Evolutionary conservation across 2,329 filamentous ascomycete genomes (phyloP).

Genomic region (Calonectria crousiana): DNA sequence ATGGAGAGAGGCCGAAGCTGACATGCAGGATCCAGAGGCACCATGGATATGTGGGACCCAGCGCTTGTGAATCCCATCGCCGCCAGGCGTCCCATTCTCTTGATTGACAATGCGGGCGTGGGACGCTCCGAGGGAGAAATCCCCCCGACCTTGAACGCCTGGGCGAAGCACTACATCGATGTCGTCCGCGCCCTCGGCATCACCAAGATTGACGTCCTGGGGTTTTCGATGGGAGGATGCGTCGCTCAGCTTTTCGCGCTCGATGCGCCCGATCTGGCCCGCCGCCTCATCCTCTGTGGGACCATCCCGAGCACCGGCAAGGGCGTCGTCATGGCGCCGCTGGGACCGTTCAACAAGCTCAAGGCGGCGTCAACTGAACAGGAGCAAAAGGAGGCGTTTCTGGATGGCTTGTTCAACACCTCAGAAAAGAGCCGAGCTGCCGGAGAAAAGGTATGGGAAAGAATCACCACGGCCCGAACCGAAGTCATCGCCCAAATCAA

Average conservation of each 20-base stretch:
- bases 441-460: conserved; percentile 49
- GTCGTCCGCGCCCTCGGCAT: conserved; percentile 53
- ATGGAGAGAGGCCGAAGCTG: neutral
- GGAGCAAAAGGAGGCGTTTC: conserved; percentile 50
- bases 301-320: conserved; percentile 55
- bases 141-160: conserved; percentile 46
- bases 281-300: conserved; percentile 58
- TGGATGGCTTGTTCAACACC: conserved; percentile 49
- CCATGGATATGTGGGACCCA: conserved; percentile 58
- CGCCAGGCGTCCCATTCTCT: conserved; percentile 54
- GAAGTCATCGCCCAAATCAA: conserved; percentile 44
- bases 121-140: conserved; percentile 59
- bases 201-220: conserved; percentile 57
- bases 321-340: conserved; percentile 47
- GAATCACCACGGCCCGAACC: conserved; percentile 46
- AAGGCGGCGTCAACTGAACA: conserved; percentile 46
- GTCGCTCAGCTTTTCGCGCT: conserved; percentile 60
- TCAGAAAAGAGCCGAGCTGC: conserved; percentile 48
- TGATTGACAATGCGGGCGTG: conserved; percentile 62
- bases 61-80: conserved; percentile 59
- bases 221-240: conserved; percentile 64
- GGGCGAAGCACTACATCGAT: conserved; percentile 50
- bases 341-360: conserved; percentile 49
- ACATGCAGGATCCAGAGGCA: conserved; percentile 42
- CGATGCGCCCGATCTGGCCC: conserved; percentile 51